These are phyloP conservation scores for Scheffersomyces ergatensis DNA, from an alignment of 805 yeast genomes.

Conservation along the genomic window DNA sequence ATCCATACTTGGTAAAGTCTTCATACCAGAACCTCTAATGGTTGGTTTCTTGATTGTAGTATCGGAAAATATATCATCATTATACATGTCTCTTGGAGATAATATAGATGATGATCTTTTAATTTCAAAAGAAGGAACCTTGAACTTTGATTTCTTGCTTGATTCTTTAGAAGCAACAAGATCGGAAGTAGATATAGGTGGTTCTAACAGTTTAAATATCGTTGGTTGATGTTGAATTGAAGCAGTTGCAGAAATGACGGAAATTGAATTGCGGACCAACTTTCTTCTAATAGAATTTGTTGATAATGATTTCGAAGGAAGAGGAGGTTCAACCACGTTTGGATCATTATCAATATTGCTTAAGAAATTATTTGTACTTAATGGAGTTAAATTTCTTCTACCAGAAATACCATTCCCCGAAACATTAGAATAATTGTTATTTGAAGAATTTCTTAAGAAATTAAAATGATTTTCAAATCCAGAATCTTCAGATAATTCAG, in stretches of 20 bases:
- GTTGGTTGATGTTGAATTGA: background rate
- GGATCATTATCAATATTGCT: slow-evolving; percentile 18
- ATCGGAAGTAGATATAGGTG: background rate
- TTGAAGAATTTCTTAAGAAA: slow-evolving; percentile 16
- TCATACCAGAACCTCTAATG: slow-evolving; percentile 44
- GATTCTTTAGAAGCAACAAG: slow-evolving; percentile 5
- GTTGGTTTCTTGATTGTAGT: slow-evolving; percentile 23
- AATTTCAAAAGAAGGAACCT: slow-evolving; percentile 43
- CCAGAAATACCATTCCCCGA: no score
- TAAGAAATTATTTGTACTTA: slow-evolving; percentile 28
- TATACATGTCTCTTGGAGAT: slow-evolving; percentile 36
- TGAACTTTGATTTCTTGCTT: slow-evolving; percentile 38
- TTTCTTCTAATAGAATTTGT: background rate
- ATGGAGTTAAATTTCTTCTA: slow-evolving; percentile 22
- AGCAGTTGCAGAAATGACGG: background rate
- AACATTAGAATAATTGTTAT: slow-evolving; percentile 11
- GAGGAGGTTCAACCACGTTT: slow-evolving; percentile 13
- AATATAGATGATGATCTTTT: slow-evolving; percentile 32
- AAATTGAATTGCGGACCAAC: background rate
- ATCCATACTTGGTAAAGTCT: slow-evolving; percentile 49
- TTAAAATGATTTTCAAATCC: slow-evolving; percentile 46
- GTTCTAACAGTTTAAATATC: background rate
- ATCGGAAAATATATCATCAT: slow-evolving; percentile 28
- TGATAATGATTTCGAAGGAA: slow-evolving; percentile 1
- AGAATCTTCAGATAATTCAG: slow-evolving; percentile 47